phyloP scores from a whole-genome alignment of 2,329 filamentous ascomycete genomes.

The Ophiosphaerella korrae region DNA sequence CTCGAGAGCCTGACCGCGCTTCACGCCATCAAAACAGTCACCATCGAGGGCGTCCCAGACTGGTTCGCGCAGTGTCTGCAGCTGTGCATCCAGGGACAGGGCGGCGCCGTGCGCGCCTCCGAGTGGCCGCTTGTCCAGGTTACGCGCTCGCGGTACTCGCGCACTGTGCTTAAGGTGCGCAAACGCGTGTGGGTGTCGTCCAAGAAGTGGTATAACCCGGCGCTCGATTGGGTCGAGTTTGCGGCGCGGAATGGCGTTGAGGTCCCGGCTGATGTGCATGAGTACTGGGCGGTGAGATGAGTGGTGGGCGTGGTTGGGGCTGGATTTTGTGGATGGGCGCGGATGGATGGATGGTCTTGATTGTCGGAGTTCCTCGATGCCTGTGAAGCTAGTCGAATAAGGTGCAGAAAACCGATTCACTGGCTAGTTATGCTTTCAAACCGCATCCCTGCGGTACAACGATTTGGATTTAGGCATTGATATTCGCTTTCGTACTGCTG shows the following conservation, averaged over 20 bases:
- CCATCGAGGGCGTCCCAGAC: slow-evolving; percentile 16
- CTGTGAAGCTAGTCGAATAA: no score
- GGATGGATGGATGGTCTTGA: no score
- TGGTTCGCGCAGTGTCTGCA: slow-evolving; percentile 29
- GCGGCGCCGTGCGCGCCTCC: slow-evolving; percentile 18
- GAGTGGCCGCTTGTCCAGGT: slow-evolving; percentile 22
- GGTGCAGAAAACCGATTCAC: no score
- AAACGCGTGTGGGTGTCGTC: slow-evolving; percentile 9
- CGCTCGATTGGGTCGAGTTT: slow-evolving; percentile 30
- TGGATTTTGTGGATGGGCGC: not conserved
- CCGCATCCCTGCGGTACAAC: no score
- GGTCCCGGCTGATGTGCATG: slow-evolving; percentile 1
- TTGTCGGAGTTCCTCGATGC: no score
- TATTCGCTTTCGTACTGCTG: no score
- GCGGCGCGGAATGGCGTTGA: slow-evolving; percentile 18
- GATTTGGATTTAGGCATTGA: no score
- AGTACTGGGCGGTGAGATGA: slow-evolving; percentile 3
- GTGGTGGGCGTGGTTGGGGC: not conserved
- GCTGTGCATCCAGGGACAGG: slow-evolving; percentile 24
- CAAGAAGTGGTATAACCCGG: slow-evolving; percentile 26
- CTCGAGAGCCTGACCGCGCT: slow-evolving; percentile 23
- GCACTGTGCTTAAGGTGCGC: not conserved
- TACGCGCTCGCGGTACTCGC: slow-evolving; percentile 2
- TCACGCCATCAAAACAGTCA: slow-evolving; percentile 21
- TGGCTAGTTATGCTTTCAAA: no score